A percentile compares a stretch with the other conserved stretches of the same genome.
These are phyloP conservation scores for Acanthochlamys bracteata DNA, from an alignment of 106 monocot species.

Conservation along the genomic window DNA sequence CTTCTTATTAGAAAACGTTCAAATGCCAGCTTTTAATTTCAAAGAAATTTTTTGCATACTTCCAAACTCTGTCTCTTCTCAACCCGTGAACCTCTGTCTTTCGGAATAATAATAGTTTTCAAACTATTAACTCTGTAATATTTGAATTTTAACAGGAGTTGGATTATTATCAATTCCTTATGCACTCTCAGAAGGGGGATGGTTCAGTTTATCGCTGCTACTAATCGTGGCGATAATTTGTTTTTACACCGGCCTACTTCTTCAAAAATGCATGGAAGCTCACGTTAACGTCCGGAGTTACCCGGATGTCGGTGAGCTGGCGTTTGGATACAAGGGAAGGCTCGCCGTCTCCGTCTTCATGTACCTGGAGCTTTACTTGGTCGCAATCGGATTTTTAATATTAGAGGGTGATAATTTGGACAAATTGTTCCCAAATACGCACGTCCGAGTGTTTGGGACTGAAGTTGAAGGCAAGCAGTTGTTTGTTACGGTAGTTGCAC, in stretches of 20 bases:
- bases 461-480: conserved; percentile 18
- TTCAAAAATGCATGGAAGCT: conserved; percentile 21
- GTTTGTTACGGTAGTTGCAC: conserved; percentile 12
- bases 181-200: conserved; percentile 30
- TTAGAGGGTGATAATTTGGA: conserved; percentile 31
- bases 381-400: conserved; percentile 25
- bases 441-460: not conserved
- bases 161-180: conserved; percentile 31
- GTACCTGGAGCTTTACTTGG: conserved; percentile 26
- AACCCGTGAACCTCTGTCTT: no score
- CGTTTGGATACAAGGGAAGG: conserved; percentile 23
- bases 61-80: no score
- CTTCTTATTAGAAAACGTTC: no score
- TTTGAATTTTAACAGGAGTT: conserved; percentile 24
- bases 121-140: no score
- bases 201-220: conserved; percentile 20
- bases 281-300: conserved; percentile 10
- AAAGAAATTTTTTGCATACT: no score
- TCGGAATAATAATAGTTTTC: no score
- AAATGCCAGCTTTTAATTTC: no score
- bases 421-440: conserved; percentile 20
- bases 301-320: conserved; percentile 20
- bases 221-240: conserved; percentile 15
- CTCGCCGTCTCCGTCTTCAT: conserved; percentile 15
- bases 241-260: conserved; percentile 28